Evolutionary conservation across 768 basidiomycete genomes (phyloP), one percentile per base, ranked within the genome.

Genomic region (Collybia nuda): DNA sequence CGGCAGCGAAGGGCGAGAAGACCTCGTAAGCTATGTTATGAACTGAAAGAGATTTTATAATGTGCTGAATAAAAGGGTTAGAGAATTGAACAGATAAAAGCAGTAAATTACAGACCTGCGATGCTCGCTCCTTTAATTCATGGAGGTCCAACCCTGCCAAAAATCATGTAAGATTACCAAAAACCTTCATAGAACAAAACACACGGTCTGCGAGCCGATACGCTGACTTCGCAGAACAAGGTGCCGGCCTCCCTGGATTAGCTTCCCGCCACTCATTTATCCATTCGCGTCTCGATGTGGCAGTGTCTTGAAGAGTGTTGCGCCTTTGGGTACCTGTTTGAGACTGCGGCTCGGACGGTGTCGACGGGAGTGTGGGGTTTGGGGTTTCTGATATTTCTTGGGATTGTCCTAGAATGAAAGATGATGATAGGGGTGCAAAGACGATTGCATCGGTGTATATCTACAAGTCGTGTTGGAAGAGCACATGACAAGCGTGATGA

Each of bases 1-100:
- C 82, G 5, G 87, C 86, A 5, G 89, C 85, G 69, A 95, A 93
- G 0, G 85, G 82, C 9, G 88, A 90, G 62, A 95, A 95, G 32
- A 88, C 84, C 63, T 95, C 92, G 56, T 87, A 85, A 1, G 88
- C 86, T 45, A 93, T 86, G 64, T 93, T 94, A 12, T 87, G 80
- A 11, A 88, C 80, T 0, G 83, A 85, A 40, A 95, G 77, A 0
- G 84, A 84, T 53, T 82, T 85, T 55, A 83, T 71, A 40, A 95
- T 93, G 63, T 93, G 86, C 81, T 90, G 39, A 45, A 48, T 6
- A 29, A n/a, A 21, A 7, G 18, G 17, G 40, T 9, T 19, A 18
- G 5, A 40, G 21, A 9, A 1, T 2, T 9, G 19, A 1, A 17
- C 29, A 26, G 3, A 29, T 40, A 5, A 17, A 35, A 7, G 11